Evolutionary conservation across 257 asterid genomes (phyloP), one percentile per base, ranked within the genome.

Genomic region (Knoxia roxburghii): DNA sequence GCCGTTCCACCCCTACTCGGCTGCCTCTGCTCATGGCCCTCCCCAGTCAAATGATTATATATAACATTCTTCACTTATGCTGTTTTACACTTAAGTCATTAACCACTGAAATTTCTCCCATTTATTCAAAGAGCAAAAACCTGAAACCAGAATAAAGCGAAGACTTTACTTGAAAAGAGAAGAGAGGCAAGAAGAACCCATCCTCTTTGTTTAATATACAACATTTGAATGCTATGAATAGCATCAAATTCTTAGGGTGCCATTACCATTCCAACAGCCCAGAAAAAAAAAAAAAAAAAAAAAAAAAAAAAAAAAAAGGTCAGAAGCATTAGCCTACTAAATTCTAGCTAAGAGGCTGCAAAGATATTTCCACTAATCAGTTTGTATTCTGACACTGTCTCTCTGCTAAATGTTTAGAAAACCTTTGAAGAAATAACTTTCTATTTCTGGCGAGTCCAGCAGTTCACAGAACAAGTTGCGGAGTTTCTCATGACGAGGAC

Each of bases 1-100:
- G 66, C 75, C 82, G 76, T 57, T 81, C 85, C 52, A 72, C 85
- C 37, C 46, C 67, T 50, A 68, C 76, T 58, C 73, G 69, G 69
- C 72, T 60, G 60, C 74, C 72, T 50, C 73, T 71, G 57, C 52
- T 49, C 82, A 77, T 57, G 0, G 43, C 5, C 51, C 51, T n/a
- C 32, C 37, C 26, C 5, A 15, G 4, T 56, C n/a, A 13, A 56
- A 27, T 29, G 61, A 29, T 7, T 27, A 13, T 55, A 15, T 20
- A n/a, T n/a, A n/a, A n/a, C n/a, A n/a, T n/a, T n/a, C n/a, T n/a
- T n/a, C n/a, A 33, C 5, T 33, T 33, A 6, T 33, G 39, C 39
- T 33, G 39, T 33, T 3, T 33, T 33, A 33, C 6, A 41, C 46
- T 41, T 6, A 41, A 11, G 10, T 37, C 4, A 37, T 6, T 41